These are phyloP conservation scores for Fusarium keratoplasticum DNA, from an alignment of 2,329 filamentous ascomycete genomes.

Conservation along the genomic window DNA sequence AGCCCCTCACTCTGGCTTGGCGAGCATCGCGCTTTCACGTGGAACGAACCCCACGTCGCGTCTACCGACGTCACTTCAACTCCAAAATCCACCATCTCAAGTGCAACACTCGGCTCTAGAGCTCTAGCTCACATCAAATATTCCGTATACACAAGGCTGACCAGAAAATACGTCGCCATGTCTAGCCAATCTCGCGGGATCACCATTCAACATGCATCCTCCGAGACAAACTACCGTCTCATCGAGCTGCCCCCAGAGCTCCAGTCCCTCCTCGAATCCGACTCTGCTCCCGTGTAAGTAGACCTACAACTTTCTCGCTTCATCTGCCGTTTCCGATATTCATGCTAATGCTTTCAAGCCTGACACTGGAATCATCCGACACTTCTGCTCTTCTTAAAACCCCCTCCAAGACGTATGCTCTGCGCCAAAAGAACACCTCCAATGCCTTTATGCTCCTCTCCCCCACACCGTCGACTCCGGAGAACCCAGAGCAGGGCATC, in stretches of 20 bases:
- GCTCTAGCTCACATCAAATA: background rate
- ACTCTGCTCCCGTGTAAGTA: slow-evolving; percentile 64
- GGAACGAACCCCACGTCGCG: background rate
- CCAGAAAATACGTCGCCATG: slow-evolving; percentile 47
- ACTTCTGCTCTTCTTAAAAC: slow-evolving; percentile 64
- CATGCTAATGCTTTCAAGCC: slow-evolving; percentile 46
- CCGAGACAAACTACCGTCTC: slow-evolving; percentile 66
- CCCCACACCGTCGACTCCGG: slow-evolving; percentile 37
- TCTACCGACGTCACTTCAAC: background rate
- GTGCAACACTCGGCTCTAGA: background rate
- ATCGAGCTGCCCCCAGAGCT: slow-evolving; percentile 72
- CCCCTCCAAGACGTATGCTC: slow-evolving; percentile 64
- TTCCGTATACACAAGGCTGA: background rate
- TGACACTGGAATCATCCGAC: slow-evolving; percentile 62
- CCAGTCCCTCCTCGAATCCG: slow-evolving; percentile 65
- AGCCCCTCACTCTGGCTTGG: background rate
- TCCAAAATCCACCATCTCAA: slow-evolving; percentile 2
- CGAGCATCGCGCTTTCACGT: background rate
- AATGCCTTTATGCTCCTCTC: slow-evolving; percentile 71
- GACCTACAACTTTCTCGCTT: background rate
- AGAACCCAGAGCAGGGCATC: slow-evolving; percentile 51
- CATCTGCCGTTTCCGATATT: background rate
- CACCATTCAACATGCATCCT: slow-evolving; percentile 61
- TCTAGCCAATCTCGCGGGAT: slow-evolving; percentile 63
- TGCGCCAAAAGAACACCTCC: slow-evolving; percentile 75